A percentile compares a stretch with the other conserved stretches of the same genome.
Evolutionary conservation across 805 yeast genomes (phyloP).

Genomic region (Teunomyces funiuensis): DNA sequence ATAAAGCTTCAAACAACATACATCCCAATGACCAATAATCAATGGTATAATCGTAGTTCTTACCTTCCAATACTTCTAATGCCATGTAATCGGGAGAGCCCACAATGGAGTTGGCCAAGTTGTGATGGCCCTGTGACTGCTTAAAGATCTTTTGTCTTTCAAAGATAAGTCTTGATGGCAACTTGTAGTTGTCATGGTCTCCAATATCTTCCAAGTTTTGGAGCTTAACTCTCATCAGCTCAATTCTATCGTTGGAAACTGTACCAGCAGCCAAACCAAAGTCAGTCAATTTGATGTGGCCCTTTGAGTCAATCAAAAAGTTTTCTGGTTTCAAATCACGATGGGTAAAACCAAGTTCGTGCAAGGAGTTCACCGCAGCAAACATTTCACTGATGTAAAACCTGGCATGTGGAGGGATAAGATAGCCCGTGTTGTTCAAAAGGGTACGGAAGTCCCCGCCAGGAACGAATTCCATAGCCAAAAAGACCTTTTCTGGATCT

Average conservation of each 20-base stretch:
- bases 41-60: conserved; percentile 89
- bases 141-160: conserved; percentile 89
- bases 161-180: conserved; percentile 66
- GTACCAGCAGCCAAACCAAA: conserved; percentile 98
- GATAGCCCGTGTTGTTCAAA: conserved; percentile 86
- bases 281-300: conserved; percentile 92
- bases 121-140: conserved; percentile 75
- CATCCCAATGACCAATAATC: conserved; percentile 99
- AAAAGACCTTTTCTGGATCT: conserved; percentile 81
- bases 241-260: conserved; percentile 88
- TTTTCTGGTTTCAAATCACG: conserved; percentile 96
- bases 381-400: conserved; percentile 97
- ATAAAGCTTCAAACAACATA: conserved; percentile 91
- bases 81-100: conserved; percentile 99
- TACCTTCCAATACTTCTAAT: conserved; percentile 91
- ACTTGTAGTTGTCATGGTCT: conserved; percentile 47
- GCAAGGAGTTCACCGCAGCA: conserved; percentile 88
- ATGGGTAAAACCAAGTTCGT: conserved; percentile 93
- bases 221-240: conserved; percentile 76
- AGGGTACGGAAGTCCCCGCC: conserved; percentile 98
- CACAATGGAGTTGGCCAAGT: conserved; percentile 91
- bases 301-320: conserved; percentile 83
- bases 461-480: conserved; percentile 99
- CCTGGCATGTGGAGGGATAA: conserved; percentile 93
- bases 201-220: conserved; percentile 68